phyloP scores from a whole-genome alignment of 1,284 basidiomycete species.

The Irpex rosettiformis region DNA sequence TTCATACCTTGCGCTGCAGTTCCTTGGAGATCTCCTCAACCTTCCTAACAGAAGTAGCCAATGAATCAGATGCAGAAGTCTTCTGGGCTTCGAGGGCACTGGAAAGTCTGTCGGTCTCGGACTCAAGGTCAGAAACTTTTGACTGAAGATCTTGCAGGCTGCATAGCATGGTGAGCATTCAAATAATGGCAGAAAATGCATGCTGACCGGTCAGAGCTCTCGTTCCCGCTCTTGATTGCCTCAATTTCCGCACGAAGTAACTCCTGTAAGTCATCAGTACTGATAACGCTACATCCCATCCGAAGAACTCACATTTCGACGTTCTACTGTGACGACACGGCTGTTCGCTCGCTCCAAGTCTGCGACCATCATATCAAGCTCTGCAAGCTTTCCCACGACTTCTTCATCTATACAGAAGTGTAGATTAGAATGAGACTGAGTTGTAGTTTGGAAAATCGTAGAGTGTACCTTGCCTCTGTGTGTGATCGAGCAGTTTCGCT shows the following conservation, averaged over 20 bases:
- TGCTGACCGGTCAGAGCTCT: slow-evolving; percentile 66
- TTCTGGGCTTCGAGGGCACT: slow-evolving; percentile 72
- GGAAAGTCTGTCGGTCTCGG: slow-evolving; percentile 69
- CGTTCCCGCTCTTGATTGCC: slow-evolving; percentile 76
- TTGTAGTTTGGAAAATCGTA: background rate
- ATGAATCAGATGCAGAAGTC: slow-evolving; percentile 46
- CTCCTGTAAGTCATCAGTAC: slow-evolving; percentile 69
- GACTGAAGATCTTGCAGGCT: slow-evolving; percentile 72
- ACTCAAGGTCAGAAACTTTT: slow-evolving; percentile 71
- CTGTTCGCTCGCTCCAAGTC: slow-evolving; percentile 93
- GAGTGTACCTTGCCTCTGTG: slow-evolving; percentile 75
- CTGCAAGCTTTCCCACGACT: slow-evolving; percentile 81
- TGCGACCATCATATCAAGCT: slow-evolving; percentile 89
- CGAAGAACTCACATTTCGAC: slow-evolving; percentile 76
- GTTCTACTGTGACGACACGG: slow-evolving; percentile 87
- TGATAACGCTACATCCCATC: too few relatives aligned
- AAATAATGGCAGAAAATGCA: slow-evolving; percentile 20
- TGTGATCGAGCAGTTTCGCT: slow-evolving; percentile 86
- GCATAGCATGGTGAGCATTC: slow-evolving; percentile 9
- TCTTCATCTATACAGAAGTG: slow-evolving; percentile 68
- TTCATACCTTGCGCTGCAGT: slow-evolving; percentile 50
- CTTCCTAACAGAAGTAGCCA: slow-evolving; percentile 48
- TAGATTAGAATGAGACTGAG: background rate
- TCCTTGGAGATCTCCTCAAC: slow-evolving; percentile 63
- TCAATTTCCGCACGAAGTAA: slow-evolving; percentile 92